These are phyloP conservation scores for Plasmodium gonderi DNA, from an alignment of 169 alveolate genomes.

Conservation along the genomic window DNA sequence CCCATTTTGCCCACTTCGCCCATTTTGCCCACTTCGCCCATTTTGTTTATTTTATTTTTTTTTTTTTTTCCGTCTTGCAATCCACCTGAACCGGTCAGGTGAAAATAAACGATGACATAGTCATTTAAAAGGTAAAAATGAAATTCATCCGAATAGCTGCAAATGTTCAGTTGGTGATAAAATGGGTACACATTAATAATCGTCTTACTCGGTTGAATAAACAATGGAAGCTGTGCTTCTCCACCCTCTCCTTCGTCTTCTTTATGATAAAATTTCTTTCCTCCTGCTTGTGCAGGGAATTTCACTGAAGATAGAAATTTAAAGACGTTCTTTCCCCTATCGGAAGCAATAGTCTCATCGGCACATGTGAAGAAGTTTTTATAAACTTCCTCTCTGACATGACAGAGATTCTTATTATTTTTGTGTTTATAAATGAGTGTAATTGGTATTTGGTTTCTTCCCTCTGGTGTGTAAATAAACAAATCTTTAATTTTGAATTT, in stretches of 20 bases:
- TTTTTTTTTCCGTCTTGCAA: background rate
- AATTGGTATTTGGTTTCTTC: conserved; percentile 1
- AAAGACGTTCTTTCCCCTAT: no score
- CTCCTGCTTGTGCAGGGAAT: background rate
- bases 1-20: no score
- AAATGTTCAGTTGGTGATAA: conserved; percentile 14
- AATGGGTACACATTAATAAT: conserved; percentile 55
- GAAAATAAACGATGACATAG: conserved; percentile 37
- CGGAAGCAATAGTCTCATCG: background rate
- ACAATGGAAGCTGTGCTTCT: conserved; percentile 2
- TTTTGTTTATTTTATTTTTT: no score
- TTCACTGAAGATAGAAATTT: no score
- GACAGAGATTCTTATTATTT: conserved; percentile 4
- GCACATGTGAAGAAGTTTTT: background rate
- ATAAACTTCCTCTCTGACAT: background rate
- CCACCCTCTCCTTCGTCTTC: background rate
- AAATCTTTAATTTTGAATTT: conserved; percentile 27
- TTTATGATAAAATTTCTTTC: background rate
- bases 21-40: no score
- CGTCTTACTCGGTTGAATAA: conserved; percentile 24
- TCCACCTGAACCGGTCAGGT: conserved; percentile 67
- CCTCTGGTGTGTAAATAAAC: conserved; percentile 2
- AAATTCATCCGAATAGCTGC: conserved; percentile 45
- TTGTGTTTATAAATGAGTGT: conserved; percentile 23
- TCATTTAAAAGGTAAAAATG: conserved; percentile 30